Evolutionary conservation across 2,329 filamentous ascomycete genomes (phyloP).

Genomic region (Raffaelea albimanens): DNA sequence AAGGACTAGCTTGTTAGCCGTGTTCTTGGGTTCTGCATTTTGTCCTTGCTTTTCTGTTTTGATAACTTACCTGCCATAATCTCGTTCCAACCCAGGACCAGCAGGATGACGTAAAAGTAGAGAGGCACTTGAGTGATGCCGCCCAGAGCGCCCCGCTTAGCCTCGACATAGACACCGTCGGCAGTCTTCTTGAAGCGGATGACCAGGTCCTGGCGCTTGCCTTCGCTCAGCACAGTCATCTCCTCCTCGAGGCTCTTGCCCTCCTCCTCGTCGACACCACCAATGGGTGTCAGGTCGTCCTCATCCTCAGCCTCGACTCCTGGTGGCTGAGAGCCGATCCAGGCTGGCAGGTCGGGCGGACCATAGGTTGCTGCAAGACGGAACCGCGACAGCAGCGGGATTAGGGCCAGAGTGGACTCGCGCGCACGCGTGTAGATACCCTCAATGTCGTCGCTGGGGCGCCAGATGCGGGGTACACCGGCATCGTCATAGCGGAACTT

Average conservation of each 20-base stretch:
- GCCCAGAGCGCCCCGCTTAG: constrained; percentile 92
- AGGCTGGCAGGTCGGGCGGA: constrained; percentile 72
- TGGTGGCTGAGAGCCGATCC: constrained; percentile 69
- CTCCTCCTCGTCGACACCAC: constrained; percentile 88
- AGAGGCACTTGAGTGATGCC: constrained; percentile 88
- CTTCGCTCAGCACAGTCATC: constrained; percentile 86
- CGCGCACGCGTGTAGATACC: constrained; percentile 86
- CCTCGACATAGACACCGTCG: constrained; percentile 95
- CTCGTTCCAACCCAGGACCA: constrained; percentile 98
- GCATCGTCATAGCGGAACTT: constrained; percentile 97
- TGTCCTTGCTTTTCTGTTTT: constrained; percentile 7
- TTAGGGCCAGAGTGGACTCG: constrained; percentile 83
- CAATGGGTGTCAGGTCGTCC: constrained; percentile 80
- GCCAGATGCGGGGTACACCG: constrained; percentile 93
- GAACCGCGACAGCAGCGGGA: constrained; percentile 82
- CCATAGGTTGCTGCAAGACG: constrained; percentile 63
- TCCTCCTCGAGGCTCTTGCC: constrained; percentile 93
- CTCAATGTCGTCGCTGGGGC: constrained; percentile 93
- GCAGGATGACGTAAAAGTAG: constrained; percentile 84
- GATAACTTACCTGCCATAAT: constrained; percentile 71
- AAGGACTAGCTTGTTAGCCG: too few species aligned
- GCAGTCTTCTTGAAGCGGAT: constrained; percentile 97
- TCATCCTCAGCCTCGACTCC: constrained; percentile 75
- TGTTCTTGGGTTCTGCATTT: too few species aligned
- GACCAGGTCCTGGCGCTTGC: constrained; percentile 82